Base-by-base conservation (phyloP, 108 stramenopile species). In the Nitzschia inconspicua region DNA sequence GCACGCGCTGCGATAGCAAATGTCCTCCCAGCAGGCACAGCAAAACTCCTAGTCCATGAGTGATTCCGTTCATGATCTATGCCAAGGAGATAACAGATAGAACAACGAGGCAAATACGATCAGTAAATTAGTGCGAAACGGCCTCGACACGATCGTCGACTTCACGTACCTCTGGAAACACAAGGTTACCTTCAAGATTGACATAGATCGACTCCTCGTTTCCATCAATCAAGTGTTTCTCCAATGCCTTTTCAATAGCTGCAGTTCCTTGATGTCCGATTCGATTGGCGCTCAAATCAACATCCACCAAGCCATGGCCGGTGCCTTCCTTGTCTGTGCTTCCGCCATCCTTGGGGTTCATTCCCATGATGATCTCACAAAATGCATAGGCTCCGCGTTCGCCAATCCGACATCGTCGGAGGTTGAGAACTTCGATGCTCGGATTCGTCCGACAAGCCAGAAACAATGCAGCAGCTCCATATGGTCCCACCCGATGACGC, bases 1-100 rank as follows among this genome's bases (percentile, higher is more conserved):
- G 22, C 26, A 72, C 80, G 43, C 67, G 63, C 14, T 58, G 25
- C 63, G 78, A 80, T 46, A 98, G 58, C 0, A 93, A 16, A 18
- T 72, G 43, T 2, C 82, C 61, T 3, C 90, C 95, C 32, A 93
- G 37, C 10, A 91, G 50, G 13, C 78, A 70, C n/a, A 96, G 57
- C n/a, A 98, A 47, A 36, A 96, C 68, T 8, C 96, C 97, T 13
- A 96, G 25, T 0, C 95, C 95, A 68, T 98, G 97, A 0, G 95
- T 96, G 11, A 93, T 77, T 25, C 85, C 80, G 78, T 98, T 96
- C 79, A 95, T 78, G 27, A 94, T 77, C 84, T 93, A n/a, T n/a
- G 34, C 2, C 2, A 18, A 53, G 10, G 34, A 65, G 40, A 51
- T 18, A 51, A 63, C 23, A 51, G 48, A 20, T 31, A 29, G 13